Evolutionary conservation across 371 early-diverging fungal genomes (phyloP), one percentile per base, ranked within the genome.

Genomic region (Batkoa obscura): DNA sequence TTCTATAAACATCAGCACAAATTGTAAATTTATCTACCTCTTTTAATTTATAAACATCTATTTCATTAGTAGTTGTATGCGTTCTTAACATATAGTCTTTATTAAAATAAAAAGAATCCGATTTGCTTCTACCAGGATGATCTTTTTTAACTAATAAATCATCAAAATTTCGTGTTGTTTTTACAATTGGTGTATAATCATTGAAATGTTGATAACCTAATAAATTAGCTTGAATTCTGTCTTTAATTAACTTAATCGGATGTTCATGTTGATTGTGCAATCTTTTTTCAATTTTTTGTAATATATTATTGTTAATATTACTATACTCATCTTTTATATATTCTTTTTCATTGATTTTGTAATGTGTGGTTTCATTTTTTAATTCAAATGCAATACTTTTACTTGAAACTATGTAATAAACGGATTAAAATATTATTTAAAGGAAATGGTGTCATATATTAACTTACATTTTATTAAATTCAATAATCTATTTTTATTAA

Each of bases 51-150:
- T 95, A 62, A 10, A 84, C 76, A 58, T 88, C 72, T 10, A 79
- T 67, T 62, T 97, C 94, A 64, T 97, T 94, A 1, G 95, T 94
- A 0, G 94, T 90, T 0, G 94, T 90, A 61, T 97, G 98, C 0
- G 95, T 90, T 36, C 96, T 78, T 53, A 97, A 69, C 57, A 97
- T 76, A 35, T 68, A 70, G 47, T 74, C 62, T 17, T 70, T 62
- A 67, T 95, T 91, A 36, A 97, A 58, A 67, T 94, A 97, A 67
- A 96, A 97, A 43, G 89, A 91, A 61, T 97, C 98, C 0, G 85
- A 80, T 36, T 68, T 73, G 2, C 72, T 67, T 39, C 95, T 78
- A 9, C 88, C 81, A 0, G 86, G 83, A 66, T 97, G 98, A 64
- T 90, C 86, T 4, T 60, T 55, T 0, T 87, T 67, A 62, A 96